Percentiles rank a stretch among this genome's conserved stretches.
phyloP scores from a whole-genome alignment of 2,329 filamentous ascomycete species.

The Stachybotrys chartarum region DNA sequence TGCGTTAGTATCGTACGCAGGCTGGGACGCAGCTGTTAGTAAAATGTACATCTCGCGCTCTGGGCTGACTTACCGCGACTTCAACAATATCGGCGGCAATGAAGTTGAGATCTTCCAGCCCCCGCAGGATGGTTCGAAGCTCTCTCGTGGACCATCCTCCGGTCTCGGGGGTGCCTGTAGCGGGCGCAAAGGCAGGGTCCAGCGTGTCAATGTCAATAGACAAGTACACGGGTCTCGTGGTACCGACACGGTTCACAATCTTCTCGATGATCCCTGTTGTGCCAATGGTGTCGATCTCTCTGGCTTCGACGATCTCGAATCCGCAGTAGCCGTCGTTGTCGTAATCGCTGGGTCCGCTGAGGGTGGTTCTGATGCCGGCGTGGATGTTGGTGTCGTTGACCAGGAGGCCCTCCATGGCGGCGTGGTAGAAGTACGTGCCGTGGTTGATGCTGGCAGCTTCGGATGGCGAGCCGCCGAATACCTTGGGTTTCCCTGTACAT shows the following conservation, averaged over 20 bases:
- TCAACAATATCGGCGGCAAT: conserved; percentile 68
- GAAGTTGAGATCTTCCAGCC: conserved; percentile 61
- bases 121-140: conserved; percentile 63
- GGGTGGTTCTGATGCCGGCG: conserved; percentile 76
- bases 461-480: conserved; percentile 75
- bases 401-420: conserved; percentile 68
- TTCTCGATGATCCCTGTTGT: conserved; percentile 69
- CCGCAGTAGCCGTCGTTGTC: conserved; percentile 67
- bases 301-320: conserved; percentile 71
- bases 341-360: conserved; percentile 63
- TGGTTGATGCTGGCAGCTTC: conserved; percentile 75
- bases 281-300: conserved; percentile 44
- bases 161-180: conserved; percentile 69
- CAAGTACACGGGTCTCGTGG: conserved; percentile 68
- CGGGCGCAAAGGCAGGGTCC: conserved; percentile 73
- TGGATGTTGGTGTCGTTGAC: conserved; percentile 82
- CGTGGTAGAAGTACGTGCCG: conserved; percentile 85
- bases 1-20: conserved; percentile 66
- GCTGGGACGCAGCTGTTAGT: conserved; percentile 19
- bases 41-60: not conserved
- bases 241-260: conserved; percentile 69
- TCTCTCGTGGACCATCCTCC: conserved; percentile 71
- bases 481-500: conserved; percentile 66
- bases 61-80: conserved; percentile 32
- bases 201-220: conserved; percentile 80